These are phyloP conservation scores for Dothistroma septosporum DNA, from an alignment of 2,329 filamentous ascomycete species.

Conservation along the genomic window DNA sequence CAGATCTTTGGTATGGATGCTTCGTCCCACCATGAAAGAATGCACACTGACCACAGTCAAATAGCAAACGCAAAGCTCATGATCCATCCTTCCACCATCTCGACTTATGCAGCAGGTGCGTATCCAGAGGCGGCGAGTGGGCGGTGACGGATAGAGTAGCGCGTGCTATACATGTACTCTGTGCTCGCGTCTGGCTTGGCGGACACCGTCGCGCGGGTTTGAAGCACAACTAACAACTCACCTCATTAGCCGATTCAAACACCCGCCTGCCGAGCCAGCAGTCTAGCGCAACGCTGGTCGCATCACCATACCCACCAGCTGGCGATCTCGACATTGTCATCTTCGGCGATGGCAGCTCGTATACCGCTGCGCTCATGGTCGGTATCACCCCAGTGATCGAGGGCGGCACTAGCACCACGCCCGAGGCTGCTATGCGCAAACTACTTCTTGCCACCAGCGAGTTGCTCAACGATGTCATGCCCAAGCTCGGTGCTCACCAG, in stretches of 20 bases:
- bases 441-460: constrained; percentile 26
- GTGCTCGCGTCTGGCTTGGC: too few relatives aligned
- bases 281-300: constrained; percentile 9
- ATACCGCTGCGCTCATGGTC: constrained; percentile 9
- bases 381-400: constrained; percentile 26
- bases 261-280: constrained; percentile 2
- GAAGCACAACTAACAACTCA: background rate
- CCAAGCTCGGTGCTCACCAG: constrained; percentile 25
- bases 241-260: background rate
- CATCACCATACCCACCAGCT: background rate
- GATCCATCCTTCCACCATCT: constrained; percentile 9
- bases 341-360: constrained; percentile 14
- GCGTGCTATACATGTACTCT: background rate
- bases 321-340: constrained; percentile 22
- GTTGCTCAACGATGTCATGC: constrained; percentile 22
- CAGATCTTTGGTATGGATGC: constrained; percentile 21
- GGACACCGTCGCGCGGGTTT: background rate
- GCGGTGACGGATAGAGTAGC: background rate
- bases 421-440: constrained; percentile 25
- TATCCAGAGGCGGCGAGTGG: too few relatives aligned
- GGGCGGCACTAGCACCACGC: constrained; percentile 14
- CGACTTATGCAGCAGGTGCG: background rate
- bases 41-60: background rate
- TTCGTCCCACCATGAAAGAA: background rate
- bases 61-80: constrained; percentile 25